Conservation (phyloP, 768 basidiomycete genomes). For the Wakefieldia striispora region DNA sequence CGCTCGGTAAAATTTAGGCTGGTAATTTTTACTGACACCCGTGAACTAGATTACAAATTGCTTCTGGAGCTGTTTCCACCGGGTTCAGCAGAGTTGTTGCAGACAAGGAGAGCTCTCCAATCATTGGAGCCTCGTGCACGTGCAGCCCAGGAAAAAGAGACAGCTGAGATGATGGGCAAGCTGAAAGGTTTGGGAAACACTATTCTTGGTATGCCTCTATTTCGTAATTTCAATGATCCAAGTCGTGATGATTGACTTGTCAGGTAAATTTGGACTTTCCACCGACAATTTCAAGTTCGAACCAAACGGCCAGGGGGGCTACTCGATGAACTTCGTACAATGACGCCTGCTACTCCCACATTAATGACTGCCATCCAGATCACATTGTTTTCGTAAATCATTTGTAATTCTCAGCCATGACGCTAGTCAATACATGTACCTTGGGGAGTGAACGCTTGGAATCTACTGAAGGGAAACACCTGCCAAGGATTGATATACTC, state of each 20-base stretch:
- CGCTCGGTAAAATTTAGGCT: not conserved
- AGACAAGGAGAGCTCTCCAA: conserved; percentile 48
- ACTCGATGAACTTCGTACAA: conserved; percentile 82
- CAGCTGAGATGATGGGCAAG: conserved; percentile 88
- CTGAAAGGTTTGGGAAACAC: conserved; percentile 91
- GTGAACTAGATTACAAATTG: conserved; percentile 65
- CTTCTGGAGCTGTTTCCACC: conserved; percentile 65
- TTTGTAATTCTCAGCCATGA: not conserved
- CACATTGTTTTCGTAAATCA: not conserved
- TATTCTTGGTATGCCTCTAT: conserved; percentile 61
- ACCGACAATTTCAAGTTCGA: conserved; percentile 98
- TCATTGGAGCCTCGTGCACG: conserved; percentile 67
- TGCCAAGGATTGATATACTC: conserved; percentile 11
- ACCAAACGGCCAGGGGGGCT: conserved; percentile 93
- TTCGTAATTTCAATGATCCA: not conserved
- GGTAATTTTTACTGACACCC: not conserved
- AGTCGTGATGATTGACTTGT: not conserved
- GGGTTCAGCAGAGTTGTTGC: conserved; percentile 46
- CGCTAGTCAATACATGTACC: conserved; percentile 21
- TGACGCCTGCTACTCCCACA: conserved; percentile 26
- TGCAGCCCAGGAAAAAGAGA: conserved; percentile 80
- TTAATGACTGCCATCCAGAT: not conserved
- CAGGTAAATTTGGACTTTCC: conserved; percentile 90
- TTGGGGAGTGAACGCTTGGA: conserved; percentile 23
- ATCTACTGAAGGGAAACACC: conserved; percentile 32